Evolutionary conservation across 176 grass and related monocot species (phyloP).

Genomic region (Chloris gayana): DNA sequence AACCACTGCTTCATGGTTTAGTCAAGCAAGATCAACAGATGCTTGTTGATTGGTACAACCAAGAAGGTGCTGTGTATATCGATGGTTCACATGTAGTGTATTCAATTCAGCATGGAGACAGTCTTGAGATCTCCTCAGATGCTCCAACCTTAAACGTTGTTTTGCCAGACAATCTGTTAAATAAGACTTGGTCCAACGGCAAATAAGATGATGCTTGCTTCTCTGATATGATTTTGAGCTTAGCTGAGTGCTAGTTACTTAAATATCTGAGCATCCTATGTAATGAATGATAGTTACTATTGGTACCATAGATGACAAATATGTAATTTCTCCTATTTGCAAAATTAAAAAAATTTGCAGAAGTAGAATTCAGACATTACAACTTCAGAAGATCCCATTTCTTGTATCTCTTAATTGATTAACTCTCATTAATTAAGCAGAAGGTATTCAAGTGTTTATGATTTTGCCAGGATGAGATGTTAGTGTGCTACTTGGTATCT

Average conservation of each 20-base stretch:
- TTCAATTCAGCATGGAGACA: slow-evolving; percentile 79
- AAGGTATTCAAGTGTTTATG: background rate
- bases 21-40: slow-evolving; percentile 60
- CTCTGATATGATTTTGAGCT: slow-evolving; percentile 27
- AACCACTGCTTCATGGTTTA: slow-evolving; percentile 67
- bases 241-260: slow-evolving; percentile 17
- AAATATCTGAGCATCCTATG: background rate
- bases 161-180: slow-evolving; percentile 65
- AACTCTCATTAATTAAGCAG: slow-evolving; percentile 22
- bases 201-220: slow-evolving; percentile 21
- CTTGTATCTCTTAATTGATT: background rate
- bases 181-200: slow-evolving; percentile 33
- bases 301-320: slow-evolving; percentile 8
- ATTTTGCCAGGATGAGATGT: background rate
- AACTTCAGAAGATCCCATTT: no score
- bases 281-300: slow-evolving; percentile 6
- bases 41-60: slow-evolving; percentile 68
- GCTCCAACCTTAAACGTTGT: slow-evolving; percentile 77
- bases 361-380: background rate
- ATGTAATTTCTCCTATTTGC: background rate
- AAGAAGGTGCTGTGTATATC: slow-evolving; percentile 78
- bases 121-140: slow-evolving; percentile 66
- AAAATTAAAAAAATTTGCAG: background rate
- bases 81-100: slow-evolving; percentile 80
- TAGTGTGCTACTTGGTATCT: slow-evolving; percentile 8